Evolutionary conservation across 805 yeast species (phyloP), one percentile per base, ranked within the genome.

Genomic region (Kazachstania bromeliacearum): DNA sequence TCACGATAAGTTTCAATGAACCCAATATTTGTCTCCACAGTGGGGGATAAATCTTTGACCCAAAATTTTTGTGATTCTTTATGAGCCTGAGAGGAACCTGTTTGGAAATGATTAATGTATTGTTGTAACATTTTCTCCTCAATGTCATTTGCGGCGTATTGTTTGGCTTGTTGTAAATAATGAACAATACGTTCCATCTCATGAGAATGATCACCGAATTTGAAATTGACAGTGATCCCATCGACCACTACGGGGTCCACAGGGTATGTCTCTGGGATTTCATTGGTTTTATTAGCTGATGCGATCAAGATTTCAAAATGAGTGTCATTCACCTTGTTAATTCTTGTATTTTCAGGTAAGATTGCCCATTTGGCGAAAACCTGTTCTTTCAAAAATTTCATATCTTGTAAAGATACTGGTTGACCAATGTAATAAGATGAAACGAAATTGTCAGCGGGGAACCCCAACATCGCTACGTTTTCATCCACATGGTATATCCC

Each of bases 1-100:
- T 85, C 96, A 59, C 96, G 71, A 63, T 85, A 85, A 20, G 95
- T 85, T 63, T 85, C 96, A 48, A 85, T 85, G 57, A 85, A 85
- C 0, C 96, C 96, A 48, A 85, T 74, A 55, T 85, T 85, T 31
- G 89, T 77, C 61, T 78, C 85, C 26, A 79, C 78, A 10, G 64
- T 64, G 9, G 96, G 96, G 1, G 84, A 79, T 35, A 81, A 60
- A 57, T 85, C 95, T 55, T 82, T 82, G 40, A 85, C 94, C 95
- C 96, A 85, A 40, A 73, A 68, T 37, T 77, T 73, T 59, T 85
- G 95, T 1, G 95, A 80, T 40, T 80, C 73, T 51, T 81, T 81
- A 60, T 85, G 95, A 8, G 88, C 83, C 44, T 77, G 73, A 75
- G 85, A 78, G 4, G 89, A 79, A 15, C 95, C 95, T 10, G 89